phyloP scores from a whole-genome alignment of 345 rosid genomes.

The Limnanthes douglasii region DNA sequence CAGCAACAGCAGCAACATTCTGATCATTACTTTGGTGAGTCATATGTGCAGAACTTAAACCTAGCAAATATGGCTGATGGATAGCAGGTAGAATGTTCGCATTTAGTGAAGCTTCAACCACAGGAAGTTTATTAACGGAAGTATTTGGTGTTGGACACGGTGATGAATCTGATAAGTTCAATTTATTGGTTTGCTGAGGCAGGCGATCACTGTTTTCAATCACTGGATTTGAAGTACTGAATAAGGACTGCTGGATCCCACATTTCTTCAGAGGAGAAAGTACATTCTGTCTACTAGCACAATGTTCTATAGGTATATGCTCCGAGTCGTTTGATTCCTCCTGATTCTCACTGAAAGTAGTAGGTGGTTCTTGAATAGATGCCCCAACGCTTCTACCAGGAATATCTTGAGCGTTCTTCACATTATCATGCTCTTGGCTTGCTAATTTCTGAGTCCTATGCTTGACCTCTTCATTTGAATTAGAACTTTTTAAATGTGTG shows the following conservation, averaged over 20 bases:
- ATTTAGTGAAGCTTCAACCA: slow-evolving; percentile 7
- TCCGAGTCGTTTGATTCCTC: slow-evolving; percentile 9
- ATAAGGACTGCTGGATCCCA: slow-evolving; percentile 11
- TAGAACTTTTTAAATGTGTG: slow-evolving; percentile 8
- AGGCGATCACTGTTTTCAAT: slow-evolving; percentile 11
- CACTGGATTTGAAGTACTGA: slow-evolving; percentile 8
- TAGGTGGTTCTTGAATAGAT: slow-evolving; percentile 9
- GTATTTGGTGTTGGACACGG: slow-evolving; percentile 11
- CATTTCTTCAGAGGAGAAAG: no score
- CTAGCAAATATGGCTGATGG: slow-evolving; percentile 6
- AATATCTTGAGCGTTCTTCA: slow-evolving; percentile 5
- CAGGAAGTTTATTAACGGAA: slow-evolving; percentile 8
- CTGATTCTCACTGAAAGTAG: slow-evolving; percentile 1
- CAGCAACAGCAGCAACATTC: slow-evolving; percentile 6
- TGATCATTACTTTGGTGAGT: no score
- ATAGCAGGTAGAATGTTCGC: slow-evolving; percentile 7
- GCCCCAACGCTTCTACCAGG: slow-evolving; percentile 6
- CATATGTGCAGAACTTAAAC: slow-evolving; percentile 7
- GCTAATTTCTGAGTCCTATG: slow-evolving; percentile 9
- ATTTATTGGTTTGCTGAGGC: slow-evolving; percentile 15
- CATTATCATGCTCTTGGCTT: slow-evolving; percentile 10
- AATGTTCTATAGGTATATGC: not conserved
- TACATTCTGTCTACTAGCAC: slow-evolving; percentile 11
- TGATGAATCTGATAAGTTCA: slow-evolving; percentile 16
- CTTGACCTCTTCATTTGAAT: slow-evolving; percentile 11